phyloP scores from a whole-genome alignment of 2,329 filamentous ascomycete genomes.

The Cladobotryum protrusum region DNA sequence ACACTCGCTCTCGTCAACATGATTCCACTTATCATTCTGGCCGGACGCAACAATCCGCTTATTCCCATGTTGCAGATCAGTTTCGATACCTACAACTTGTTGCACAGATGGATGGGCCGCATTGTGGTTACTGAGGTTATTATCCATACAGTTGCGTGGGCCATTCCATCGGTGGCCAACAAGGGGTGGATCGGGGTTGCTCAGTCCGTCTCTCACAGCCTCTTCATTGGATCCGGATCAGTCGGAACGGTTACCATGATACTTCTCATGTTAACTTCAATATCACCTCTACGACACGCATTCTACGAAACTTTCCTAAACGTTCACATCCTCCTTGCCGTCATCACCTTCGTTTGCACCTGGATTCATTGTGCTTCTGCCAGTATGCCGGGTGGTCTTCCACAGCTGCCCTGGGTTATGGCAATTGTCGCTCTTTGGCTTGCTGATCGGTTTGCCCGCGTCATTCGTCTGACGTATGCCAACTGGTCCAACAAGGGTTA shows the following conservation, averaged over 20 bases:
- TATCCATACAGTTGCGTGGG: conserved; percentile 67
- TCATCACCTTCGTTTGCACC: conserved; percentile 61
- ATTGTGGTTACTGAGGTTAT: conserved; percentile 63
- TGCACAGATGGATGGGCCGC: conserved; percentile 68
- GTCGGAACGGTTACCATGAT: conserved; percentile 56
- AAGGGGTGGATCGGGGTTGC: conserved; percentile 55
- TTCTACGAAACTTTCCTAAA: conserved; percentile 97
- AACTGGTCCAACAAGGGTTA: conserved; percentile 56
- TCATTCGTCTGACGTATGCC: conserved; percentile 57
- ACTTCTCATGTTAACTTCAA: conserved; percentile 61
- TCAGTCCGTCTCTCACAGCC: conserved; percentile 47
- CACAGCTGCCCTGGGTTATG: conserved; percentile 69
- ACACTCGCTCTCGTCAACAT: conserved; percentile 83
- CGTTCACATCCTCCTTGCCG: conserved; percentile 70
- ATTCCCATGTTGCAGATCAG: conserved; percentile 77
- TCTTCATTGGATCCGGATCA: conserved; percentile 61
- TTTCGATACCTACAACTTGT: conserved; percentile 89
- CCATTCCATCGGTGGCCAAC: conserved; percentile 61
- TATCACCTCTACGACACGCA: conserved; percentile 79
- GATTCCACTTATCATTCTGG: conserved; percentile 83
- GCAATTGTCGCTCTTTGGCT: conserved; percentile 72
- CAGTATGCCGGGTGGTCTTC: conserved; percentile 56
- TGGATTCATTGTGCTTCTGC: conserved; percentile 73
- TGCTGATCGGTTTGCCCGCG: conserved; percentile 59
- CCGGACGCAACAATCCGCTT: conserved; percentile 87